Percentiles rank a stretch among this genome's conserved stretches.
Conservation (phyloP, 768 basidiomycete species). For the Trametes cubensis region DNA sequence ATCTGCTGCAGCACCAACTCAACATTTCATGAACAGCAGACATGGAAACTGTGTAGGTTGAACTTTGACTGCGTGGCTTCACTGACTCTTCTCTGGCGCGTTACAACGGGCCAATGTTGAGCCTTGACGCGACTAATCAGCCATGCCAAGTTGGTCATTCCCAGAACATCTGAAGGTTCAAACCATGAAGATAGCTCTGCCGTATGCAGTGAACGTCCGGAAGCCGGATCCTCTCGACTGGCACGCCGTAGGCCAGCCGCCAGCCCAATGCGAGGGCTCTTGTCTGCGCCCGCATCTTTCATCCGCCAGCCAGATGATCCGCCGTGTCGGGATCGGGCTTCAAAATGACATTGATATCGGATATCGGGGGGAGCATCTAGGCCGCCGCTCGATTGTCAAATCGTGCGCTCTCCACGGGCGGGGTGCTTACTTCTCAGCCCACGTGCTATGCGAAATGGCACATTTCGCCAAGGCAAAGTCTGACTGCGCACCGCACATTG, state of each 20-base stretch:
- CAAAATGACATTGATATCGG: constrained; percentile 5
- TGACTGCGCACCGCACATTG: not conserved
- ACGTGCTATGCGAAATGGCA: too few species aligned
- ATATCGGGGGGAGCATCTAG: constrained; percentile 4
- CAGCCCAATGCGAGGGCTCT: not conserved
- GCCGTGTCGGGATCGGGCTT: constrained; percentile 3
- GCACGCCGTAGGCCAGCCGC: too few species aligned
- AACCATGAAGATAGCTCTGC: not conserved
- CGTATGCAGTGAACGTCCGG: not conserved
- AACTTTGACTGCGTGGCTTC: too few species aligned
- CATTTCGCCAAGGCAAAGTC: not conserved
- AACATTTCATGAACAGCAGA: too few species aligned
- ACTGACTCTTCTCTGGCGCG: too few species aligned
- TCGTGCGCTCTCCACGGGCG: not conserved
- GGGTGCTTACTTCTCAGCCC: not conserved
- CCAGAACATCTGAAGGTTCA: not conserved
- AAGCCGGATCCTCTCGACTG: too few species aligned
- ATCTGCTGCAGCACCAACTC: not conserved
- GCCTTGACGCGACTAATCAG: too few species aligned
- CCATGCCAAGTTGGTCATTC: too few species aligned
- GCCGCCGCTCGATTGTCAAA: too few species aligned
- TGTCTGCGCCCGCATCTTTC: not conserved
- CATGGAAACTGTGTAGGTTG: too few species aligned
- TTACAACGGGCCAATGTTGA: too few species aligned
- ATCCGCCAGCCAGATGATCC: not conserved